Evolutionary conservation across 495 filamentous ascomycete species (phyloP).

Genomic region (Xylaria intraflava): DNA sequence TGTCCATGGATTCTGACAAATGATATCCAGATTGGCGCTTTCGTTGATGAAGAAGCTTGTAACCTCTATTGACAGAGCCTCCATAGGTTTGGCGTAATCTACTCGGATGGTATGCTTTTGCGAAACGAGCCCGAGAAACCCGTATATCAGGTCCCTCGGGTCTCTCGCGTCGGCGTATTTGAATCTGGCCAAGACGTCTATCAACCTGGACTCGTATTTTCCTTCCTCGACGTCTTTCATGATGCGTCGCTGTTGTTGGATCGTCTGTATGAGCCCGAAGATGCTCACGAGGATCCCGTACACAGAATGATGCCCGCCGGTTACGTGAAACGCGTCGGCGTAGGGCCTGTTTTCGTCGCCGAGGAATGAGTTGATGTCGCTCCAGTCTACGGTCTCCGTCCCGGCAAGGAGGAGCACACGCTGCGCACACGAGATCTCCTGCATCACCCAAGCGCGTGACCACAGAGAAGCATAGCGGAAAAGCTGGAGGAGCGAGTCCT

Average conservation of each 20-base stretch:
- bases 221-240: not conserved
- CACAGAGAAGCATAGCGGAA: conserved; percentile 3
- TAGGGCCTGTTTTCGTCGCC: not conserved
- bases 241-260: conserved; percentile 12
- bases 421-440: conserved; percentile 11
- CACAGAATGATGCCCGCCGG: not conserved
- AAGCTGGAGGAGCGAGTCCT: not conserved
- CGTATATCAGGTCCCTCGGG: conserved; percentile 11
- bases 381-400: conserved; percentile 6
- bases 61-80: conserved; percentile 4
- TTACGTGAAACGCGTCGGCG: conserved; percentile 9
- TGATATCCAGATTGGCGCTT: conserved; percentile 11
- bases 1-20: conserved; percentile 16
- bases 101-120: not conserved
- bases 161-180: conserved; percentile 1
- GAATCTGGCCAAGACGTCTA: conserved; percentile 16
- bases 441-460: conserved; percentile 14
- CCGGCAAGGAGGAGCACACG: conserved; percentile 1
- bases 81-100: conserved; percentile 1
- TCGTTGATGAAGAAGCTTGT: conserved; percentile 6
- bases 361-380: conserved; percentile 5
- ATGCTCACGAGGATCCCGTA: not conserved
- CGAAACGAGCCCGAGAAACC: conserved; percentile 7
- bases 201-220: conserved; percentile 7
- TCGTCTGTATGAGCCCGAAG: not conserved